Evolutionary conservation across 805 yeast genomes (phyloP).

Genomic region (Candida qinlingensis): DNA sequence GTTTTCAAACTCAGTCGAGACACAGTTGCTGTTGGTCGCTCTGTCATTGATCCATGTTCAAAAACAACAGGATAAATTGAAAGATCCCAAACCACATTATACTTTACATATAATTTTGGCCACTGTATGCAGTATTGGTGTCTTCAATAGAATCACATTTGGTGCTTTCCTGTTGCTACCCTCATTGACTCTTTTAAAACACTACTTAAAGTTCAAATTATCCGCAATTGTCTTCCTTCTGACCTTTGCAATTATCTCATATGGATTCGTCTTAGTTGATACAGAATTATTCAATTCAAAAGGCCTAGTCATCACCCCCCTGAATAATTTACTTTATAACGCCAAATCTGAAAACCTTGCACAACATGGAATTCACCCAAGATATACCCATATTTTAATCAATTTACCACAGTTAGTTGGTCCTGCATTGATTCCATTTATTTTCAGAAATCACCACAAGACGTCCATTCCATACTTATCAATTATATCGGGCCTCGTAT

Average conservation of each 20-base stretch:
- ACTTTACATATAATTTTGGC: slow-evolving; percentile 35
- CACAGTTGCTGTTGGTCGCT: slow-evolving; percentile 35
- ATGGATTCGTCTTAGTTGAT: slow-evolving; percentile 45
- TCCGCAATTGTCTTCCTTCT: slow-evolving; percentile 28
- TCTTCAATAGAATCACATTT: slow-evolving; percentile 83
- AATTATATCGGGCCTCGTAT: slow-evolving; percentile 52
- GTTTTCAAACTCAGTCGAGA: slow-evolving; percentile 85
- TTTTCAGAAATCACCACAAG: slow-evolving; percentile 26
- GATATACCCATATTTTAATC: slow-evolving; percentile 64
- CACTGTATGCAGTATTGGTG: slow-evolving; percentile 52
- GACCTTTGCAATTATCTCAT: slow-evolving; percentile 33
- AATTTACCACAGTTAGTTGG: slow-evolving; percentile 83
- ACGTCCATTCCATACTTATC: slow-evolving; percentile 54
- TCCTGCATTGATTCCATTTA: slow-evolving; percentile 52
- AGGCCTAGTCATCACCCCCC: slow-evolving; percentile 53
- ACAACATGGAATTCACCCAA: slow-evolving; percentile 79
- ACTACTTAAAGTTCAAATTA: slow-evolving; percentile 32
- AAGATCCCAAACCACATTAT: slow-evolving; percentile 12
- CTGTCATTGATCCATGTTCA: slow-evolving; percentile 35
- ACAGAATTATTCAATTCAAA: slow-evolving; percentile 36
- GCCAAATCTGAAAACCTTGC: slow-evolving; percentile 51
- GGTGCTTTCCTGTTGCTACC: slow-evolving; percentile 72
- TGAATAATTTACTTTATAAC: slow-evolving; percentile 75
- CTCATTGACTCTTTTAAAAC: slow-evolving; percentile 37
- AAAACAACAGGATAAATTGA: slow-evolving; percentile 7